A percentile compares a stretch with the other conserved stretches of the same genome.
phyloP scores from a whole-genome alignment of 2,329 filamentous ascomycete species.

The Arthroderma uncinatum region DNA sequence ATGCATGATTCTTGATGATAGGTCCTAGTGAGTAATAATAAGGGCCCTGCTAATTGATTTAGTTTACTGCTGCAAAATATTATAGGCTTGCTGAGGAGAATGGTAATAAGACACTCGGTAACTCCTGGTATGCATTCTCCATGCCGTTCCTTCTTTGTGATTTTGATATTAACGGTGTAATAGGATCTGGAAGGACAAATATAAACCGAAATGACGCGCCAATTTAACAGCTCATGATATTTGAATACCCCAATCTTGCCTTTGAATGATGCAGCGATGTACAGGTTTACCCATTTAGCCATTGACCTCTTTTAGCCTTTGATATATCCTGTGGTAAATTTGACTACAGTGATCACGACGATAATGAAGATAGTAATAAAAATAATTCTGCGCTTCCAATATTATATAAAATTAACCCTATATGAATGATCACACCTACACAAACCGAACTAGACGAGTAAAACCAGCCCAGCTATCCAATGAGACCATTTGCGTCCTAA shows the following conservation, averaged over 20 bases:
- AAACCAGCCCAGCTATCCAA: neutral
- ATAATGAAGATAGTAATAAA: neutral
- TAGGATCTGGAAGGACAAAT: slow-evolving; percentile 99
- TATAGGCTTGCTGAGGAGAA: slow-evolving; percentile 78
- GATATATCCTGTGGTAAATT: neutral
- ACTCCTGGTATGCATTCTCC: slow-evolving; percentile 61
- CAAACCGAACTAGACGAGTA: slow-evolving; percentile 1
- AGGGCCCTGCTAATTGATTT: slow-evolving; percentile 11
- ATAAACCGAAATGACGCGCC: slow-evolving; percentile 43
- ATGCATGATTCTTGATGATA: slow-evolving; percentile 32
- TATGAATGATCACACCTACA: neutral
- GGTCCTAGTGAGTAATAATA: neutral
- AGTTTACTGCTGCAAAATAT: slow-evolving; percentile 58
- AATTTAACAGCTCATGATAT: no score
- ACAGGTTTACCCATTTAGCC: neutral
- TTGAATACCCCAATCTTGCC: neutral
- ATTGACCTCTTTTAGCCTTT: neutral
- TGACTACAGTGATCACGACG: neutral
- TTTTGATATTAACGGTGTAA: neutral
- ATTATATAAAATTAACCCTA: neutral
- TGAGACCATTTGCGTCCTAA: neutral
- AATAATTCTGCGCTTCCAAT: neutral
- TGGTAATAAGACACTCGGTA: slow-evolving; percentile 82
- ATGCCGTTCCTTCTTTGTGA: neutral
- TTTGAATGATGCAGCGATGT: neutral